These are phyloP conservation scores for Lactarius akahatsu DNA, from an alignment of 768 basidiomycete genomes.

Conservation along the genomic window DNA sequence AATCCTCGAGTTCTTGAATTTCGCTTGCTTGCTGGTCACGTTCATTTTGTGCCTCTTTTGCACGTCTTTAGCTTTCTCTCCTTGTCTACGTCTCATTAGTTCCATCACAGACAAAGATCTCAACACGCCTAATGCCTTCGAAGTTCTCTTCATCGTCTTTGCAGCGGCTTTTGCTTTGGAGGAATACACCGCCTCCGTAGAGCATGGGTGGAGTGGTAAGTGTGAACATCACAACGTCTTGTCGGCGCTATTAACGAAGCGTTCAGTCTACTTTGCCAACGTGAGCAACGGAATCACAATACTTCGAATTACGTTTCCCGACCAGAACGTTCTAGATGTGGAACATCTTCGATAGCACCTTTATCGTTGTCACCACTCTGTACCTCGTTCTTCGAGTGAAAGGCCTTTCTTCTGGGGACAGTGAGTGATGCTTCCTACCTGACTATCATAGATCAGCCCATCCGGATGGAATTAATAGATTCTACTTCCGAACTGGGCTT, in stretches of 20 bases:
- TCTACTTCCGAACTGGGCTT: conserved; percentile 63
- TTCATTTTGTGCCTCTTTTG: conserved; percentile 77
- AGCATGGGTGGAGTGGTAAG: conserved; percentile 87
- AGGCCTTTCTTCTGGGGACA: conserved; percentile 55
- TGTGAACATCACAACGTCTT: conserved; percentile 25
- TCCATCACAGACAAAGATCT: conserved; percentile 53
- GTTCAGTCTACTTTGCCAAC: conserved; percentile 77
- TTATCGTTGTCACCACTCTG: conserved; percentile 64
- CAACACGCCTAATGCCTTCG: conserved; percentile 54
- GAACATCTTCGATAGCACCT: conserved; percentile 85
- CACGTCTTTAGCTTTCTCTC: conserved; percentile 39
- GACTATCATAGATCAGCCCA: neutral
- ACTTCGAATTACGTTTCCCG: neutral
- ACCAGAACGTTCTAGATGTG: conserved; percentile 57
- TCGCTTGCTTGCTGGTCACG: conserved; percentile 60
- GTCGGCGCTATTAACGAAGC: conserved; percentile 14
- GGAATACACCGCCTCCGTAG: conserved; percentile 84
- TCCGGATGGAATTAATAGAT: neutral
- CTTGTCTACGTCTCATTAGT: conserved; percentile 2
- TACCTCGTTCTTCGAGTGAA: conserved; percentile 66
- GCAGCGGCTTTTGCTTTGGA: conserved; percentile 77
- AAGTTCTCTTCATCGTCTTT: conserved; percentile 72
- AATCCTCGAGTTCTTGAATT: conserved; percentile 77
- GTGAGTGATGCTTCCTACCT: conserved; percentile 38
- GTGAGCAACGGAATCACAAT: conserved; percentile 39